Conservation (phyloP, 2,329 filamentous ascomycete genomes). For the Alternaria brassicicola region DNA sequence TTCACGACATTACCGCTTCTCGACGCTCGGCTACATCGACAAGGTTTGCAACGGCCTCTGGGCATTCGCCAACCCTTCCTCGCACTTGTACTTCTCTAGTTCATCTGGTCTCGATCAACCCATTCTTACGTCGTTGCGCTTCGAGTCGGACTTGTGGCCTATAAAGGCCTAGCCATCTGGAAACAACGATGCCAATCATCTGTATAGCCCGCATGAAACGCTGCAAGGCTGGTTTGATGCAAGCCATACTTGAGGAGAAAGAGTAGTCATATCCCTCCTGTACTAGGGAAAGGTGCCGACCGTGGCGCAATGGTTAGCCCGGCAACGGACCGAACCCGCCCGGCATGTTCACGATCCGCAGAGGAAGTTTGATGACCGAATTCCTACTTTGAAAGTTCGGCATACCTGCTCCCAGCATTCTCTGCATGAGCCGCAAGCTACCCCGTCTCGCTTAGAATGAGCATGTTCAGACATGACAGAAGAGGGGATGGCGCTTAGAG, state of each 20-base stretch:
- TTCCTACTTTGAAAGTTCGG: not conserved
- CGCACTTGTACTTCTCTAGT: not conserved
- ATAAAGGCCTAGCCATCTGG: not conserved
- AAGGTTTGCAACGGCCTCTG: not conserved
- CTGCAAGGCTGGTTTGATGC: not conserved
- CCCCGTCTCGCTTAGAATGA: not conserved
- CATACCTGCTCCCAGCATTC: not conserved
- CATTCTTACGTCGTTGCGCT: not conserved
- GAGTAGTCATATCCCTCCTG: not conserved
- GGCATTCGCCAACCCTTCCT: not conserved
- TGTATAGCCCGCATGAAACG: not conserved
- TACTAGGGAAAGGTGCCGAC: not conserved
- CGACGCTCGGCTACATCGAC: not conserved
- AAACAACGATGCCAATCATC: not conserved
- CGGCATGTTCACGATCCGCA: not conserved
- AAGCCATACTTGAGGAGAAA: not conserved
- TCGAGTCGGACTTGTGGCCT: not conserved
- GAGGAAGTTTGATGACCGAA: not conserved
- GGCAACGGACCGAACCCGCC: slow-evolving; percentile 14
- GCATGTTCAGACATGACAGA: not conserved
- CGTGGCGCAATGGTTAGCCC: slow-evolving; percentile 3
- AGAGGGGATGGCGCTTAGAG: not conserved
- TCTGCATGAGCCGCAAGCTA: not conserved
- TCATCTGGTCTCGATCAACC: not conserved
- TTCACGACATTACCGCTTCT: not conserved